A percentile compares a stretch with the other conserved stretches of the same genome.
These are phyloP conservation scores for Penicillium sp. DNA, from an alignment of 2,329 filamentous ascomycete genomes.

Conservation along the genomic window DNA sequence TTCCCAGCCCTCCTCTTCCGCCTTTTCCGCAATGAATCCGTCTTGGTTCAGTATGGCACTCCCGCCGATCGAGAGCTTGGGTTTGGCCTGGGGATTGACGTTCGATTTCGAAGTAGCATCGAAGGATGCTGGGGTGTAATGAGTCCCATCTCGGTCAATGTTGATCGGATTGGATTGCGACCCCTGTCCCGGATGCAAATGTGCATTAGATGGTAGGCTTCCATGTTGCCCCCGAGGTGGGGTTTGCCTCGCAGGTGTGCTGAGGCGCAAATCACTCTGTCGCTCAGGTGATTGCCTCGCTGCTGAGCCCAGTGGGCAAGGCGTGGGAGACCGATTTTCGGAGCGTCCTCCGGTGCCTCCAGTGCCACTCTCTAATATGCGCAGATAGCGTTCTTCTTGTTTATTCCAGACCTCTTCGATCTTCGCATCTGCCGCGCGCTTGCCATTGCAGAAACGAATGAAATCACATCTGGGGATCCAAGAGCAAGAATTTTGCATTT, in stretches of 20 bases:
- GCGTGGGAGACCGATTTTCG: background rate
- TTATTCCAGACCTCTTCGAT: background rate
- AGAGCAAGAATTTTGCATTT: background rate
- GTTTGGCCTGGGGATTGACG: background rate
- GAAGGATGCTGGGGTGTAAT: too few relatives aligned
- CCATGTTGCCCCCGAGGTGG: too few relatives aligned
- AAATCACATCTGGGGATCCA: background rate
- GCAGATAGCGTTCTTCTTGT: background rate
- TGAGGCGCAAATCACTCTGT: background rate
- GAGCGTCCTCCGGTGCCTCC: background rate
- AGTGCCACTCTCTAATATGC: background rate
- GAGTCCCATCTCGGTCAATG: too few relatives aligned
- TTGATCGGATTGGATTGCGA: too few relatives aligned
- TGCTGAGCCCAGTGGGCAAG: background rate
- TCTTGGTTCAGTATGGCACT: background rate
- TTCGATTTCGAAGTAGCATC: too few relatives aligned
- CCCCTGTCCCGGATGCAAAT: too few relatives aligned
- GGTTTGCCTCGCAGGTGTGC: too few relatives aligned
- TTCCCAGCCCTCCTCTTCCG: background rate
- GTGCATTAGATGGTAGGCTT: too few relatives aligned
- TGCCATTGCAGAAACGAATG: background rate
- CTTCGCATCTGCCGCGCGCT: background rate
- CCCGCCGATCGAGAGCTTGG: background rate
- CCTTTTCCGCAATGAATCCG: background rate
- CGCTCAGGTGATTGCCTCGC: background rate